Evolutionary conservation across 108 stramenopile species (phyloP).

Genomic region (Aurantiochytrium sp.): DNA sequence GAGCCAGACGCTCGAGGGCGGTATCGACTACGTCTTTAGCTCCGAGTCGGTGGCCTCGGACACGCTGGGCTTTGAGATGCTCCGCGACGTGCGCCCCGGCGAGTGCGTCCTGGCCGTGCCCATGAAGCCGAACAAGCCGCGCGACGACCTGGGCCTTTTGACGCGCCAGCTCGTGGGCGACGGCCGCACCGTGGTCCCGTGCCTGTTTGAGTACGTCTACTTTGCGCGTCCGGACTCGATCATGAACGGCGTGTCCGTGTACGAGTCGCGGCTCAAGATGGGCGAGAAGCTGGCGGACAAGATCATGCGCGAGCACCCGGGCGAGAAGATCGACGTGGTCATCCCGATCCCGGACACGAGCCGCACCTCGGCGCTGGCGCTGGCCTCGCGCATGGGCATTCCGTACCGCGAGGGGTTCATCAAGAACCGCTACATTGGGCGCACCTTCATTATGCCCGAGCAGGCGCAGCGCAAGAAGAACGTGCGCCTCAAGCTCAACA

Average conservation of each 20-base stretch:
- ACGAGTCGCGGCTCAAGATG: constrained; percentile 93
- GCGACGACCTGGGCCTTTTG: constrained; percentile 44
- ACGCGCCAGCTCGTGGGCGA: neutral
- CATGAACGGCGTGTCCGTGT: constrained; percentile 93
- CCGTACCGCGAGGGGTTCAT: constrained; percentile 97
- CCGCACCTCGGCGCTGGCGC: constrained; percentile 84
- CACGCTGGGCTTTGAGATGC: constrained; percentile 83
- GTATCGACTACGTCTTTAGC: constrained; percentile 74
- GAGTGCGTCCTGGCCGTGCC: constrained; percentile 71
- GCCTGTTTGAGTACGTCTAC: constrained; percentile 99
- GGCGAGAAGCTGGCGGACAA: constrained; percentile 88
- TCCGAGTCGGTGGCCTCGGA: constrained; percentile 97
- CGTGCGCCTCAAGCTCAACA: constrained; percentile 96
- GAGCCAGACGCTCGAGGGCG: constrained; percentile 20
- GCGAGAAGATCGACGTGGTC: constrained; percentile 92
- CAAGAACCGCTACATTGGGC: constrained; percentile 97
- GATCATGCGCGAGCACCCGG: constrained; percentile 74
- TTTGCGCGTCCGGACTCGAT: constrained; percentile 97
- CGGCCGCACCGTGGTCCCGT: constrained; percentile 35
- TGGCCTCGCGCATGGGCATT: constrained; percentile 71
- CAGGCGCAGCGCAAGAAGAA: constrained; percentile 89
- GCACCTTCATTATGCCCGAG: constrained; percentile 99
- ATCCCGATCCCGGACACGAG: constrained; percentile 97
- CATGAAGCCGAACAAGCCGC: constrained; percentile 55
- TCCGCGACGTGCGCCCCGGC: constrained; percentile 85